These are phyloP conservation scores for Talaromyces liani DNA, from an alignment of 495 filamentous ascomycete species.

Conservation along the genomic window DNA sequence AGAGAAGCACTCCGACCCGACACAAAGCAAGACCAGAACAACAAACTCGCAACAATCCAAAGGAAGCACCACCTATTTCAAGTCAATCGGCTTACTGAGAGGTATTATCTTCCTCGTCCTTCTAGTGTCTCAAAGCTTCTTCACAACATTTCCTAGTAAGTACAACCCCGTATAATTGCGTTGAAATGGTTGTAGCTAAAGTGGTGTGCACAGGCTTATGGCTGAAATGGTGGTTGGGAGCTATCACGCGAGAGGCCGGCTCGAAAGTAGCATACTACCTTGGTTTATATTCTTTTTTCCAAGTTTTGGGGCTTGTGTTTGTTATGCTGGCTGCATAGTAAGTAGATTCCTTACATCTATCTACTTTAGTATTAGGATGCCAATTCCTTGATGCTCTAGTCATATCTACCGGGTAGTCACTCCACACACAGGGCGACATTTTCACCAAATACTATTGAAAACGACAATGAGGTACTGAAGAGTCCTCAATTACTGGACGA, in stretches of 20 bases:
- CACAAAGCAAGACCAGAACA: neutral
- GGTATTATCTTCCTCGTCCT: slow-evolving; percentile 21
- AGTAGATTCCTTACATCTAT: slow-evolving; percentile 12
- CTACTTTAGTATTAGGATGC: slow-evolving; percentile 18
- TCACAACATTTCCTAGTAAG: slow-evolving; percentile 15
- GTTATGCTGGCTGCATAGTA: slow-evolving; percentile 10
- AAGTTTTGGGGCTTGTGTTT: neutral
- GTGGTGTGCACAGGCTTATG: slow-evolving; percentile 20
- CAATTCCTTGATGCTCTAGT: slow-evolving; percentile 17
- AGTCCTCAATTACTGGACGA: slow-evolving; percentile 22
- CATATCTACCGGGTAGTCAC: slow-evolving; percentile 12
- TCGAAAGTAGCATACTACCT: slow-evolving; percentile 25
- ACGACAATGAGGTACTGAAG: slow-evolving; percentile 33
- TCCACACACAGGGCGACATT: slow-evolving; percentile 11
- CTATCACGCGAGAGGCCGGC: slow-evolving; percentile 15
- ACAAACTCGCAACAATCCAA: neutral
- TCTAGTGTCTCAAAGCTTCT: neutral
- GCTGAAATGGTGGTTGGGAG: slow-evolving; percentile 32
- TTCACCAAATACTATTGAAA: slow-evolving; percentile 39
- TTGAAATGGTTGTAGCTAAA: neutral
- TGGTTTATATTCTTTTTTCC: slow-evolving; percentile 25
- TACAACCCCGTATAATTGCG: neutral
- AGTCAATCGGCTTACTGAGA: slow-evolving; percentile 37
- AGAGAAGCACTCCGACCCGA: neutral
- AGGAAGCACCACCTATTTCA: slow-evolving; percentile 30